Percentiles rank a stretch among this genome's conserved stretches.
phyloP scores from a whole-genome alignment of 129 eudicot genomes.

The Daucus carota region DH1_v3.0 NC_030388.2:23633001-23633500 shows the following conservation, averaged over 20 bases:
- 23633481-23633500: too few species aligned
- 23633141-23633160: conserved; percentile 10
- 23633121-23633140: conserved; percentile 12
- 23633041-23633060: conserved; percentile 30
- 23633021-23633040: too few species aligned
- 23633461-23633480: too few species aligned
- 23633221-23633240: conserved; percentile 30
- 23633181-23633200: conserved; percentile 22
- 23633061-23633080: conserved; percentile 27
- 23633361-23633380: too few species aligned
- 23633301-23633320: conserved; percentile 95
- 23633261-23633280: conserved; percentile 52
- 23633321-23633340: conserved; percentile 64
- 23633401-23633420: too few species aligned
- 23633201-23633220: conserved; percentile 3
- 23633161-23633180: conserved; percentile 17
- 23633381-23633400: too few species aligned
- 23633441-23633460: too few species aligned
- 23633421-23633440: too few species aligned
- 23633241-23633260: conserved; percentile 39
- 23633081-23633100: conserved; percentile 27
- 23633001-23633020: too few species aligned
- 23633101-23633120: conserved; percentile 18
- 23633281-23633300: conserved; percentile 82
- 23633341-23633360: neutral